Evolutionary conservation across 2,329 filamentous ascomycete species (phyloP).

Genomic region (Didymella arachidicola): DNA sequence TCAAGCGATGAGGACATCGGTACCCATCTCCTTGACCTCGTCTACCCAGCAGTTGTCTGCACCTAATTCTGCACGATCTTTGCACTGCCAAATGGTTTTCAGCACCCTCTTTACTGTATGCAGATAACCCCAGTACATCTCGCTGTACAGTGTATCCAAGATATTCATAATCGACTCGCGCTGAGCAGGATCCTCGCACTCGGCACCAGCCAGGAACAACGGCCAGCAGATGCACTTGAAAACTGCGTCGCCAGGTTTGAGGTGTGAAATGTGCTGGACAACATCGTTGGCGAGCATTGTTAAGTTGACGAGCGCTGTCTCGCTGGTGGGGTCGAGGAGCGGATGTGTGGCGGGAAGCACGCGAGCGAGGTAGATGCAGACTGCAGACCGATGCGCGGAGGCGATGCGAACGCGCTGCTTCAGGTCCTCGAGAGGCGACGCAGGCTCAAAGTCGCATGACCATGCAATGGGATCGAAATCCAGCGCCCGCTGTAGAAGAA

Average conservation of each 20-base stretch:
- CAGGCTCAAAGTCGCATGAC: constrained; percentile 43
- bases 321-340: constrained; percentile 51
- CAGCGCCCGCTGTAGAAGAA: constrained; percentile 37
- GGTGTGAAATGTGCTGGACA: constrained; percentile 59
- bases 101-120: constrained; percentile 47
- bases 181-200: constrained; percentile 58
- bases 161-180: constrained; percentile 62
- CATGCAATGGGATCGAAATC: constrained; percentile 45
- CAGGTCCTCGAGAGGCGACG: constrained; percentile 45
- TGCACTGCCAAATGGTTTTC: constrained; percentile 46
- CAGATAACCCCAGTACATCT: constrained; percentile 51
- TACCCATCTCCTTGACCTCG: constrained; percentile 44
- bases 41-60: constrained; percentile 46
- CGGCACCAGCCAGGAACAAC: constrained; percentile 65
- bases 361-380: constrained; percentile 51
- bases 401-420: constrained; percentile 48
- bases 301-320: constrained; percentile 47
- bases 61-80: constrained; percentile 33
- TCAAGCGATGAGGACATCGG: constrained; percentile 46
- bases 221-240: constrained; percentile 70
- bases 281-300: constrained; percentile 58
- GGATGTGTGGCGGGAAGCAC: constrained; percentile 43
- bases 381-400: constrained; percentile 50
- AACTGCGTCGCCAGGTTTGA: constrained; percentile 59
- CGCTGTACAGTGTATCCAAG: constrained; percentile 43